Evolutionary conservation across 192 early-diverging fungal species (phyloP).

Genomic region (Thoreauomyces humboldtii): DNA sequence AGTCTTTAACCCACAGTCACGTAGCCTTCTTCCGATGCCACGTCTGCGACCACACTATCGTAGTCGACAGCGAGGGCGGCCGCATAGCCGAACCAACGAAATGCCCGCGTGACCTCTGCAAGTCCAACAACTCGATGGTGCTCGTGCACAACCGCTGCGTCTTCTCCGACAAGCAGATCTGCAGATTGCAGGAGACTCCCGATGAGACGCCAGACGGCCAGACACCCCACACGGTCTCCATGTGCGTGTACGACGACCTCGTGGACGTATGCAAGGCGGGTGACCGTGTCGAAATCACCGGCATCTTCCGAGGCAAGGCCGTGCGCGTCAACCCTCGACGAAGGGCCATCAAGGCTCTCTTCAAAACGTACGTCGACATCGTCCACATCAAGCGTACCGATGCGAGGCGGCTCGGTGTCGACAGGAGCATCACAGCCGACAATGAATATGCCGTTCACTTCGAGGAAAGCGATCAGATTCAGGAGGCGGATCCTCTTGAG

Average conservation of each 20-base stretch:
- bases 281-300: constrained; percentile 92
- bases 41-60: constrained; percentile 80
- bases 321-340: constrained; percentile 87
- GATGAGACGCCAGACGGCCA: constrained; percentile 94
- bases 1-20: too few species aligned
- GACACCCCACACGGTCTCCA: constrained; percentile 93
- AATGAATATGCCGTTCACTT: constrained; percentile 56
- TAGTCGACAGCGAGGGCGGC: constrained; percentile 82
- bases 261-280: constrained; percentile 91
- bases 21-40: constrained; percentile 91
- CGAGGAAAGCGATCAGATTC: constrained; percentile 29
- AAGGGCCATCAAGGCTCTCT: constrained; percentile 84
- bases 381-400: constrained; percentile 86
- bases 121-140: constrained; percentile 76
- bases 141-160: constrained; percentile 92
- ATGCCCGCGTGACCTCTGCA: constrained; percentile 79
- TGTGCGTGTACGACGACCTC: constrained; percentile 90
- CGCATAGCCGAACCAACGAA: constrained; percentile 79
- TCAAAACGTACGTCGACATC: constrained; percentile 93
- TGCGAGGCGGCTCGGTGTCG: constrained; percentile 65
- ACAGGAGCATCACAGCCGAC: constrained; percentile 44
- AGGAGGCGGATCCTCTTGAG: constrained; percentile 48
- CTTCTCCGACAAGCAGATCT: constrained; percentile 92
- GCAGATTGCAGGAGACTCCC: constrained; percentile 93
- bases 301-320: constrained; percentile 89